A percentile compares a stretch with the other conserved stretches of the same genome.
Evolutionary conservation across 2,329 filamentous ascomycete genomes (phyloP).

Genomic region (Talaromyces albobiverticillius): DNA sequence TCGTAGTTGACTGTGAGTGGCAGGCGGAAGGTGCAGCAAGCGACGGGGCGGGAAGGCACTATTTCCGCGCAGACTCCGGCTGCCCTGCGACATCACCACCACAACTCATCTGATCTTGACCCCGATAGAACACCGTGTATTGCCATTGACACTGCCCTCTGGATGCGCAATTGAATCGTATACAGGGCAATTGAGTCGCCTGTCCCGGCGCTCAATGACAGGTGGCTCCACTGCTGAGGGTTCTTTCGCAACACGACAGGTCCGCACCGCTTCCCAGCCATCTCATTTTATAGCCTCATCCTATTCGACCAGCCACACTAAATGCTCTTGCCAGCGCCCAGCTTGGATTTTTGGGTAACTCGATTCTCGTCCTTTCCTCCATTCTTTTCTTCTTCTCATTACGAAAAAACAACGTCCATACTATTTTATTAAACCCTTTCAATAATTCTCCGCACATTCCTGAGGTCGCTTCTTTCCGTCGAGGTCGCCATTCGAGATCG

Average conservation of each 20-base stretch:
- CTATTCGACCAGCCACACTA: conserved; percentile 22
- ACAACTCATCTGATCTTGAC: neutral
- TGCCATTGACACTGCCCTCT: neutral
- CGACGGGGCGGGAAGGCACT: conserved; percentile 2
- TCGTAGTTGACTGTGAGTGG: conserved; percentile 5
- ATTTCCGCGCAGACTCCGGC: conserved; percentile 2
- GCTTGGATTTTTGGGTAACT: conserved; percentile 1
- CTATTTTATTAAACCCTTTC: conserved; percentile 7
- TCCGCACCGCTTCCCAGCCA: conserved; percentile 34
- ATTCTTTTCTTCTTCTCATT: conserved; percentile 16
- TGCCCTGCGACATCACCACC: conserved; percentile 5
- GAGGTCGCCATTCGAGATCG: conserved; percentile 4
- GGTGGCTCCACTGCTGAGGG: conserved; percentile 18
- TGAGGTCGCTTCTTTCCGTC: conserved; percentile 3
- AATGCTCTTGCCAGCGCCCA: conserved; percentile 6
- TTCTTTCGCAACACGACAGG: conserved; percentile 11
- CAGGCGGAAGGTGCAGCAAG: neutral
- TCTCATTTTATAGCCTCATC: conserved; percentile 32
- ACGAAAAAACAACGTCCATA: too few relatives aligned
- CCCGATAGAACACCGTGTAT: neutral
- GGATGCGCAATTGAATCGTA: conserved; percentile 5
- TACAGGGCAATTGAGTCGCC: conserved; percentile 14
- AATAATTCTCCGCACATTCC: conserved; percentile 27
- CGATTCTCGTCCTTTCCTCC: neutral
- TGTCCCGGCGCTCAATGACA: conserved; percentile 13